These are phyloP conservation scores for Vitis hybrid DNA, from an alignment of 177 flowering plant species.

Conservation along the genomic window DNA sequence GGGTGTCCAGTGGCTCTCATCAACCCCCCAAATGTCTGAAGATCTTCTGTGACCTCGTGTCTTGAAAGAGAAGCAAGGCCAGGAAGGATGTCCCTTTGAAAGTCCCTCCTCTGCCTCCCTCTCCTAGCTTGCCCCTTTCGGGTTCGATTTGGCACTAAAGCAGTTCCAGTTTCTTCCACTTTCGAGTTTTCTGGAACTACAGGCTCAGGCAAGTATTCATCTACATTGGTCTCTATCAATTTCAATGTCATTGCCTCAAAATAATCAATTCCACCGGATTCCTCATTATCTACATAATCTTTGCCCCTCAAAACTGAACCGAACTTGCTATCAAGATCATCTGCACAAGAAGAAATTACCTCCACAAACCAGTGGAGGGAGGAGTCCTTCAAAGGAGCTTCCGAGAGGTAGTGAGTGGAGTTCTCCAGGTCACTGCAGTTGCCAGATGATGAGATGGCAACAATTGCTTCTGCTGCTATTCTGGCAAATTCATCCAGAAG, in stretches of 20 bases:
- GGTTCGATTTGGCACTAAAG: conserved; percentile 30
- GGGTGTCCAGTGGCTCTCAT: conserved; percentile 63
- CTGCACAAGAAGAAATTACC: conserved; percentile 29
- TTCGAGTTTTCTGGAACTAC: conserved; percentile 38
- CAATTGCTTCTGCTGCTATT: conserved; percentile 58
- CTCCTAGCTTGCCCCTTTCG: conserved; percentile 72
- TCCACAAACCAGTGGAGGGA: conserved; percentile 53
- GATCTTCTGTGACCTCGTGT: conserved; percentile 73
- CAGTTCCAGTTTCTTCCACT: conserved; percentile 43
- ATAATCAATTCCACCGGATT: conserved; percentile 36
- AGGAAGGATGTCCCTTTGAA: conserved; percentile 76
- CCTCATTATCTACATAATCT: conserved; percentile 18
- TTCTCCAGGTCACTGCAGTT: conserved; percentile 5
- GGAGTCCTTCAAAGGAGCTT: conserved; percentile 23
- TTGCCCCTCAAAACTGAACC: conserved; percentile 11
- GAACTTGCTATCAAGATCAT: conserved; percentile 25
- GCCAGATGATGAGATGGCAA: conserved; percentile 44
- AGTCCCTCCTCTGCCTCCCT: conserved; percentile 80
- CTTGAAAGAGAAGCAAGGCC: conserved; percentile 59
- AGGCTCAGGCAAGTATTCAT: conserved; percentile 60
- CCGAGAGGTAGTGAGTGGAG: conserved; percentile 7
- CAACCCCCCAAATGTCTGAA: conserved; percentile 66
- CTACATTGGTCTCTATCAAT: conserved; percentile 54
- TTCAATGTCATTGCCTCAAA: conserved; percentile 83
- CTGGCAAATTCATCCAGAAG: conserved; percentile 23